Percentiles rank a stretch among this genome's conserved stretches.
These are phyloP conservation scores for Rusavskia elegans DNA, from an alignment of 495 filamentous ascomycete genomes.

Conservation along the genomic window DNA sequence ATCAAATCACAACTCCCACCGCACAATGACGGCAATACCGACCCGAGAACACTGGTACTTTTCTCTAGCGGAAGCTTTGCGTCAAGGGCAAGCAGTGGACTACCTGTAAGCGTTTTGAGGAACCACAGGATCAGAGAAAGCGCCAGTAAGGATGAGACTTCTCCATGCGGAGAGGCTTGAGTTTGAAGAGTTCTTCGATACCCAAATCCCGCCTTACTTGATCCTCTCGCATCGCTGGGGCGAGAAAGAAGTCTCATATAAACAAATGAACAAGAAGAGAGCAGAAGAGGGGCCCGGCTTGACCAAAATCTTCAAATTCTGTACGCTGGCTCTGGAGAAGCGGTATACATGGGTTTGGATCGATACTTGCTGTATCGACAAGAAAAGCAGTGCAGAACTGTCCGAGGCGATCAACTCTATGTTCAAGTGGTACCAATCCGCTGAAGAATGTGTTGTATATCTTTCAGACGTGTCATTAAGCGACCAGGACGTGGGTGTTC, in stretches of 20 bases:
- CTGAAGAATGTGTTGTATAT: slow-evolving; percentile 17
- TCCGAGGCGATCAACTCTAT: slow-evolving; percentile 20
- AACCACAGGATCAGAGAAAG: neutral
- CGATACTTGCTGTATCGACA: slow-evolving; percentile 27
- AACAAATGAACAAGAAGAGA: neutral
- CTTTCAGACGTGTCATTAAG: slow-evolving; percentile 11
- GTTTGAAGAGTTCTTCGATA: slow-evolving; percentile 19
- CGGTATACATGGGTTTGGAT: slow-evolving; percentile 20
- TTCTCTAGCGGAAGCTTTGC: no score
- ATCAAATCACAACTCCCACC: no score
- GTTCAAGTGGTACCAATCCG: slow-evolving; percentile 18
- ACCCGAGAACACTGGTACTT: no score
- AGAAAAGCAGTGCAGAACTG: slow-evolving; percentile 22
- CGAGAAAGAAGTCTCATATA: neutral
- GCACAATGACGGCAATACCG: no score
- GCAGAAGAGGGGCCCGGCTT: neutral
- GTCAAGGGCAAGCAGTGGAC: no score
- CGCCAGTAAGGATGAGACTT: slow-evolving; percentile 19
- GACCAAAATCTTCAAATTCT: slow-evolving; percentile 15
- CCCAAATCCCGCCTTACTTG: slow-evolving; percentile 7
- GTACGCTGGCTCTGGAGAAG: slow-evolving; percentile 12
- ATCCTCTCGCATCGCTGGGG: slow-evolving; percentile 1
- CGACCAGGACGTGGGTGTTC: neutral
- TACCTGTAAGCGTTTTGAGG: no score
- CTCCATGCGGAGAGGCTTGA: slow-evolving; percentile 24